Evolutionary conservation across 306 rosid genomes (phyloP).

Genomic region (Lagenaria siceraria): DNA sequence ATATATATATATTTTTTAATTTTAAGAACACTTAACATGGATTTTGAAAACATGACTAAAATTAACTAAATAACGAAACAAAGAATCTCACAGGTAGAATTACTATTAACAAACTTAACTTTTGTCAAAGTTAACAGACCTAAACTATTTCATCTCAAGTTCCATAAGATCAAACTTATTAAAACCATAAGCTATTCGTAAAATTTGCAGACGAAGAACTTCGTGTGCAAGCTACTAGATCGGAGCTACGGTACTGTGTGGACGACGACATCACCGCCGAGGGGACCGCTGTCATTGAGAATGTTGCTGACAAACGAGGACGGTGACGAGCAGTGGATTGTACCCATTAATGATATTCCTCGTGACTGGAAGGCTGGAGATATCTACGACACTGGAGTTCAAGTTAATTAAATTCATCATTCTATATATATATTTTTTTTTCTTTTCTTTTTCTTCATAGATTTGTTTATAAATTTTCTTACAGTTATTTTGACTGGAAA

Average conservation of each 20-base stretch:
- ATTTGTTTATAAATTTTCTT: background rate
- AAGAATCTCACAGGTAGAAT: too few relatives aligned
- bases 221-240: constrained; percentile 61
- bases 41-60: too few relatives aligned
- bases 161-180: background rate
- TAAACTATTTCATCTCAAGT: background rate
- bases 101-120: too few relatives aligned
- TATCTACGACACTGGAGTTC: constrained; percentile 73
- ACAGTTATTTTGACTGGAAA: background rate
- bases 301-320: constrained; percentile 65
- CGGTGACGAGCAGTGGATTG: constrained; percentile 74
- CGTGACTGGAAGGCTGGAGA: constrained; percentile 70
- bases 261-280: constrained; percentile 63
- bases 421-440: background rate
- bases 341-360: constrained; percentile 60
- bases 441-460: background rate
- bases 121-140: background rate
- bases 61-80: too few relatives aligned
- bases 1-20: too few relatives aligned
- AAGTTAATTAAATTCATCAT: constrained; percentile 27
- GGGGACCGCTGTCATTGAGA: constrained; percentile 63
- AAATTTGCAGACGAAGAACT: constrained; percentile 20
- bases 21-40: too few relatives aligned
- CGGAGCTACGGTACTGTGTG: constrained; percentile 71
- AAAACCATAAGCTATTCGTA: background rate